Base-by-base conservation (phyloP, 495 filamentous ascomycete species). In the Xylaria castorea region DNA sequence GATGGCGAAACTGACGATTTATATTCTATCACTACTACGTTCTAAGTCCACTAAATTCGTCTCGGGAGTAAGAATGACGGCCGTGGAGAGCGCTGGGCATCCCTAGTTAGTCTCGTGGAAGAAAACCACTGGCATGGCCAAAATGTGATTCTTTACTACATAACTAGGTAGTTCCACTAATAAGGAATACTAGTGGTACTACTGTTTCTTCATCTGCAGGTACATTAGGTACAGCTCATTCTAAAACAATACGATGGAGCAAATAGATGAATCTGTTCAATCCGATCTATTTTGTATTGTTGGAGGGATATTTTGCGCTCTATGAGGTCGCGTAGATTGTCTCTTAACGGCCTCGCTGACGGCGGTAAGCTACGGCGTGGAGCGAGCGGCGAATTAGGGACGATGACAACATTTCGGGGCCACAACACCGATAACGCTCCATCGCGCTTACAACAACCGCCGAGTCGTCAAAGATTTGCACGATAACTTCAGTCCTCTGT, bases 51-150 rank as follows among this genome's bases (percentile, higher is more conserved):
- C 27, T 61, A 44, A 44, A 1, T 22, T 8, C 30, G 36, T 57
- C 51, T 32, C 38, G 53, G 42, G 3, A 46, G 68, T 71, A 63
- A 71, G 68, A 71, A 71, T 71, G 60, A 71, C 68, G 68, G 30
- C 12, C 25, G 58, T 71, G 55, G 58, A 30, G 36, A 34, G 16
- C 18, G 25, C 8, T 22, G 25, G 61, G 22, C 61, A 18, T 2
- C 22, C 22, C 2, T 44, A 30, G 38, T 7, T 44, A 30, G 38
- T 44, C 60, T 44, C 11, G 60, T 22, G 38, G 44, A 44, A 44
- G 2, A 61, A 40, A 61, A 20, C 5, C 1, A n/a, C 8, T 4
- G 11, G 20, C 27, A 34, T 32, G 51, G 2, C 25, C 22, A 12
- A 55, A 22, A 14, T 3, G 12, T 27, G 51, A 55, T 27, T 12